Evolutionary conservation across 176 grass and related monocot genomes (phyloP).

Genomic region (Panicum miliaceum): DNA sequence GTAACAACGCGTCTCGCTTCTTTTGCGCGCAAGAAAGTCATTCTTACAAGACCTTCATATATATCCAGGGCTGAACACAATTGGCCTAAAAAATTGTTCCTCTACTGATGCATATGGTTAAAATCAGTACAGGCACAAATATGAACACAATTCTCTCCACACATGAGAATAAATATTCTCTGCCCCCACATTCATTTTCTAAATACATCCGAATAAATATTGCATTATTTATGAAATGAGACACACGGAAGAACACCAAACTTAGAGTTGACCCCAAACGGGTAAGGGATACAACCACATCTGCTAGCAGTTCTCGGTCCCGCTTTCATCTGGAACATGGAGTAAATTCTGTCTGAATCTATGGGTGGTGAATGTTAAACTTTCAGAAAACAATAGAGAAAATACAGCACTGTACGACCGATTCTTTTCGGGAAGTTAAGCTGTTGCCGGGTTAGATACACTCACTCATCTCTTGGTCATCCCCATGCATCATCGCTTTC

Average conservation of each 20-base stretch:
- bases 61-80: not conserved
- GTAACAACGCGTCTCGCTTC: not conserved
- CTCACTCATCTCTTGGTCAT: not conserved
- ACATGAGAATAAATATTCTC: too few relatives aligned
- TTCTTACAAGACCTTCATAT: not conserved
- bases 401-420: not conserved
- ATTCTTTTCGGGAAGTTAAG: slow-evolving; percentile 2
- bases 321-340: not conserved
- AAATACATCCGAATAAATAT: too few relatives aligned
- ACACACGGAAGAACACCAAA: too few relatives aligned
- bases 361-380: not conserved
- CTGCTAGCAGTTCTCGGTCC: not conserved
- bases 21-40: not conserved
- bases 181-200: too few relatives aligned
- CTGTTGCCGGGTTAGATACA: slow-evolving; percentile 15
- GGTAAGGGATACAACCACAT: too few relatives aligned
- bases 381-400: not conserved
- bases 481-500: slow-evolving; percentile 20
- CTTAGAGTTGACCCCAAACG: too few relatives aligned
- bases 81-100: not conserved
- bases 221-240: too few relatives aligned
- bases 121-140: too few relatives aligned
- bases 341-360: too few relatives aligned
- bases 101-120: too few relatives aligned
- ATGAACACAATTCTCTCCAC: too few relatives aligned